Evolutionary conservation across 768 basidiomycete genomes (phyloP).

Genomic region (Leucocoprinus sp.): DNA sequence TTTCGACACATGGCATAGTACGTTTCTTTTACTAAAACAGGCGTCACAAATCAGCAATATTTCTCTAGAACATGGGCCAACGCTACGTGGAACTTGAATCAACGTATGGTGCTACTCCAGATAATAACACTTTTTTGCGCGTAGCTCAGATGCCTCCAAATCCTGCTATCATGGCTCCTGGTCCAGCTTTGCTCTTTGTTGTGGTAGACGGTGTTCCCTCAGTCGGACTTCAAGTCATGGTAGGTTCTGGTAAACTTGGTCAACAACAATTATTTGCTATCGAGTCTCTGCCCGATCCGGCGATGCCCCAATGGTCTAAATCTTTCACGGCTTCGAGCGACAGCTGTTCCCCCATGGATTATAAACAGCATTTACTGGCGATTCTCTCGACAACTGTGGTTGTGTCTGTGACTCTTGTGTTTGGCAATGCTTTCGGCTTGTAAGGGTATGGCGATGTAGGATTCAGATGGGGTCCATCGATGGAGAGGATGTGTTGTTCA

Average conservation of each 20-base stretch:
- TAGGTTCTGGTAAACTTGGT: slow-evolving; percentile 65
- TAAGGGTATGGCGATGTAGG: too few species aligned
- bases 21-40: slow-evolving; percentile 9
- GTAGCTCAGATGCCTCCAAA: slow-evolving; percentile 71
- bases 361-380: not conserved
- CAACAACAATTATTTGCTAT: slow-evolving; percentile 33
- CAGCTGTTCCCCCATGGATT: not conserved
- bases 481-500: too few species aligned
- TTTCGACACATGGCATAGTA: slow-evolving; percentile 71
- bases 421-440: too few species aligned
- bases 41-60: not conserved
- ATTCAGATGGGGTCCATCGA: too few species aligned
- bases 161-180: slow-evolving; percentile 61
- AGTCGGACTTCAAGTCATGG: slow-evolving; percentile 61
- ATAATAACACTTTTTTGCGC: slow-evolving; percentile 47
- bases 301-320: not conserved
- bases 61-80: slow-evolving; percentile 58
- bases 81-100: slow-evolving; percentile 58
- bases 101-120: slow-evolving; percentile 50
- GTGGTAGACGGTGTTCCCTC: slow-evolving; percentile 74
- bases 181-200: slow-evolving; percentile 63
- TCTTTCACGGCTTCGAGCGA: not conserved
- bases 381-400: not conserved
- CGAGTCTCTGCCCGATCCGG: slow-evolving; percentile 2
- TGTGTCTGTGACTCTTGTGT: not conserved